phyloP scores from a whole-genome alignment of 352 stramenopile species.

The Elongisporangium undulatum region DNA sequence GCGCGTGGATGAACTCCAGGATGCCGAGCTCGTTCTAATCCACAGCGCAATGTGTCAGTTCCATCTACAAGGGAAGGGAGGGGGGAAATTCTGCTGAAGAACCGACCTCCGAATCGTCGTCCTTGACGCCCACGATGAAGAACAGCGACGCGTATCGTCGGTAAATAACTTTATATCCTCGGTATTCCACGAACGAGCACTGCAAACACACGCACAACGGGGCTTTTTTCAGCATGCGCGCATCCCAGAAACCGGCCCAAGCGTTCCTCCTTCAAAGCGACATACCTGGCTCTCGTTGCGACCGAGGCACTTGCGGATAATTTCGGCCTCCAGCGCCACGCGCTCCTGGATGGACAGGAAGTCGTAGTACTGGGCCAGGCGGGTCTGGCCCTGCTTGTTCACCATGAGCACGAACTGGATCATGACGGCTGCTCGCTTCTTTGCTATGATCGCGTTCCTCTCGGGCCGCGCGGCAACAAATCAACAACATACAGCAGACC shows the following conservation, averaged over 20 bases:
- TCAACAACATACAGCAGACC: not conserved
- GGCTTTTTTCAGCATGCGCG: not conserved
- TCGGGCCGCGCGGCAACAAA: not conserved
- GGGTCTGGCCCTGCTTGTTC: constrained; percentile 99
- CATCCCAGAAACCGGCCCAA: not conserved
- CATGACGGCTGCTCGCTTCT: constrained; percentile 42
- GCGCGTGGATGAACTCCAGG: constrained; percentile 99
- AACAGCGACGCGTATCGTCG: constrained; percentile 99
- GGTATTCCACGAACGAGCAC: constrained; percentile 99
- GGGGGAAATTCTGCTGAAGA: not conserved
- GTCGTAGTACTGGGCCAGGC: constrained; percentile 99
- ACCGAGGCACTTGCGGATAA: constrained; percentile 99
- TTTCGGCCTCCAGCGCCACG: constrained; percentile 97
- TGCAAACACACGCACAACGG: constrained; percentile 34
- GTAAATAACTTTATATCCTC: constrained; percentile 99
- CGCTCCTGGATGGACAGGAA: constrained; percentile 98
- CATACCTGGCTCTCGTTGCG: constrained; percentile 94
- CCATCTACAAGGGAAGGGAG: not conserved
- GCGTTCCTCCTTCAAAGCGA: not conserved
- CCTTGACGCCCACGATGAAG: constrained; percentile 99
- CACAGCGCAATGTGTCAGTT: not conserved
- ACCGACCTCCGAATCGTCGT: constrained; percentile 89
- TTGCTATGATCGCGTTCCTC: constrained; percentile 1
- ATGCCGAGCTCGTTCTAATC: constrained; percentile 98
- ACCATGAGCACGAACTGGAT: constrained; percentile 97